Conservation (phyloP, 352 stramenopile species). For the Pythium utonaiense region DNA sequence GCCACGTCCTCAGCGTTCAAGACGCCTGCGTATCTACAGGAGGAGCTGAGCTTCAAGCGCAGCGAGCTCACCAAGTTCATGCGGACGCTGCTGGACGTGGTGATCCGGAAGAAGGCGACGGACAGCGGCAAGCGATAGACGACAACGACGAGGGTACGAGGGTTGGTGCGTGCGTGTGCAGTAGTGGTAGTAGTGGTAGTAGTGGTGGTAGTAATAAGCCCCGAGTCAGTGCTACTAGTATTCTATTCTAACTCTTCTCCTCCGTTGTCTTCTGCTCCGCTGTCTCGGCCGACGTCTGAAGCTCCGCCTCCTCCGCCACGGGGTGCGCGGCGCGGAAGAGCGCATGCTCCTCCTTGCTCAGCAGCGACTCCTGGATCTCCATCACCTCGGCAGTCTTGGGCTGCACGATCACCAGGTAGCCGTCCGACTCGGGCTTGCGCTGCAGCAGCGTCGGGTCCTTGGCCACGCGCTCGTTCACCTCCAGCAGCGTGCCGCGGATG, state of each 20-base stretch:
- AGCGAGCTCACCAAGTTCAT: constrained; percentile 84
- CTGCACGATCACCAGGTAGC: constrained; percentile 80
- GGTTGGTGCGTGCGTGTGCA: constrained; percentile 12
- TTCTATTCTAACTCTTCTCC: neutral
- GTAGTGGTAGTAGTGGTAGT: constrained; percentile 1
- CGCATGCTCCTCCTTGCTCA: constrained; percentile 76
- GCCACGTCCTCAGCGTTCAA: constrained; percentile 44
- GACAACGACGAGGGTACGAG: no score
- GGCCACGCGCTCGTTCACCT: constrained; percentile 69
- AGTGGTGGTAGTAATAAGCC: neutral
- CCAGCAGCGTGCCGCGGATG: constrained; percentile 75
- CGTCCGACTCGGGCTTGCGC: constrained; percentile 63
- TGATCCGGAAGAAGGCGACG: constrained; percentile 60
- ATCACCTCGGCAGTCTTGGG: constrained; percentile 74
- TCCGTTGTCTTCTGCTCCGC: neutral
- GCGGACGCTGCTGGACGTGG: constrained; percentile 72
- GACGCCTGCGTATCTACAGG: constrained; percentile 76
- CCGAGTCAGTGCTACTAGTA: neutral
- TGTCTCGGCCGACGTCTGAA: no score
- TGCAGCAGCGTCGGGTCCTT: constrained; percentile 58
- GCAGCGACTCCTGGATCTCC: constrained; percentile 78
- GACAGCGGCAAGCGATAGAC: constrained; percentile 19
- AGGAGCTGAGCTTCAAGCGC: constrained; percentile 79
- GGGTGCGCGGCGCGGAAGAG: constrained; percentile 42
- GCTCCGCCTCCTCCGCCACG: no score